These are phyloP conservation scores for Mycena alexandri DNA, from an alignment of 768 basidiomycete species.

Conservation along the genomic window DNA sequence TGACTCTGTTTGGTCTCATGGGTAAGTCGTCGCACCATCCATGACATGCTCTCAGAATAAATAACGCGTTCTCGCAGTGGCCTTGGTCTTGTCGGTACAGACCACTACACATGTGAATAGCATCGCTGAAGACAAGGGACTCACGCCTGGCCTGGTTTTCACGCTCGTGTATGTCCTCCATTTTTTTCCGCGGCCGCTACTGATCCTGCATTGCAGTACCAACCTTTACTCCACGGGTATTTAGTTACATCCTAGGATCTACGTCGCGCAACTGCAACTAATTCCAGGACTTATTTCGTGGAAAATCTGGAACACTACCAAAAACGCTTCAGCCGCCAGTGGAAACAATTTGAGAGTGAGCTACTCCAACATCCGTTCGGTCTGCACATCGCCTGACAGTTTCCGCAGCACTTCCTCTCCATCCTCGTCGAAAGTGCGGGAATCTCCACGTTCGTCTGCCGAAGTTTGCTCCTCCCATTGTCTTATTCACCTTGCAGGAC, in stretches of 20 bases:
- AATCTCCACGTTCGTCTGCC: conserved; percentile 19
- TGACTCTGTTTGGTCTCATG: conserved; percentile 9
- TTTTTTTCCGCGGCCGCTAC: not conserved
- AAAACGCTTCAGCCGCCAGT: not conserved
- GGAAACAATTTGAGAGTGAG: conserved; percentile 10
- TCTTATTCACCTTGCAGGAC: not conserved
- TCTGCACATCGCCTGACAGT: not conserved
- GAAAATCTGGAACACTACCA: conserved; percentile 23
- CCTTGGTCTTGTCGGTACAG: not conserved
- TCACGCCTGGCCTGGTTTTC: conserved; percentile 24
- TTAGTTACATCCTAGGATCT: not conserved
- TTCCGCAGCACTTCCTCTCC: not conserved
- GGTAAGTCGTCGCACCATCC: not conserved
- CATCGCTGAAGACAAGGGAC: conserved; percentile 9
- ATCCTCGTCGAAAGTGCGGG: conserved; percentile 20
- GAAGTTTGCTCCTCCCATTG: not conserved
- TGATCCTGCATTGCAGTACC: not conserved
- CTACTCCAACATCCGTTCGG: not conserved
- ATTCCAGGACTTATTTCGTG: conserved; percentile 17
- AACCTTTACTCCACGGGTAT: conserved; percentile 26
- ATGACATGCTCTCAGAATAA: no score
- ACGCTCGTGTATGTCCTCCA: conserved; percentile 16
- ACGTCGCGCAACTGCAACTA: not conserved
- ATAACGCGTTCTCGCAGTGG: not conserved
- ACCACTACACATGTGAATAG: conserved; percentile 11